Base-by-base conservation (phyloP, 1,139 yeast species). In the Debaryomycetaceae sp. region DNA sequence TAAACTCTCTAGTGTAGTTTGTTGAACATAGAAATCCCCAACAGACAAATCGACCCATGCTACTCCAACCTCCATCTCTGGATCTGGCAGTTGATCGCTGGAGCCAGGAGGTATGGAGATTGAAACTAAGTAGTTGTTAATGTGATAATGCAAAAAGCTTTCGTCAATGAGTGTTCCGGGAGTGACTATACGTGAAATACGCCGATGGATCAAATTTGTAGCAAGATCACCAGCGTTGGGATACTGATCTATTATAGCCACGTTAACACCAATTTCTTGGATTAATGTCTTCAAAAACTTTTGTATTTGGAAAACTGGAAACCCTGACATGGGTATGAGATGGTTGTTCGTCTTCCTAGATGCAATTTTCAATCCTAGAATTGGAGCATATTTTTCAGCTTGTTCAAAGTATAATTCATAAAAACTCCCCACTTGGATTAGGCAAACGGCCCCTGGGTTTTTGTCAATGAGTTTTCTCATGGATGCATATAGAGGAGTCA, bases 91-190 rank as follows among this genome's bases (percentile, higher is more conserved):
- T 13, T 69, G 65, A 34, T 62, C 59, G 38, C 73, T 63, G 40
- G 74, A 63, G 45, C 68, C 70, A 11, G 74, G 70, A 0, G 89
- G 87, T 40, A 86, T 71, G 5, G 79, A 75, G 9, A 91, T 70
- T 4, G 90, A 78, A 36, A 86, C 70, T 34, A 91, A 67, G 58
- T 75, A 90, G 56, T 90, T 89, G 53, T 87, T 86, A 42, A 78
- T 76, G 50, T 80, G 80, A 48, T 80, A 81, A 56, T 90, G 86
- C 54, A 93, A 70, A 51, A 91, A 85, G 1, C 87, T 81, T 55
- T 93, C 98, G 55, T 89, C 97, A 9, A 91, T 78, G 42, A 93
- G 76, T 0, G 98, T 93, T 1, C 99, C 99, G 0, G 98, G 97
- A 0, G 97, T 85, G 1, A 93, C 80, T 6, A 91, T 81, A 39